Conservation (phyloP, 2,329 filamentous ascomycete genomes). For the Trichoderma aggressivum region DNA sequence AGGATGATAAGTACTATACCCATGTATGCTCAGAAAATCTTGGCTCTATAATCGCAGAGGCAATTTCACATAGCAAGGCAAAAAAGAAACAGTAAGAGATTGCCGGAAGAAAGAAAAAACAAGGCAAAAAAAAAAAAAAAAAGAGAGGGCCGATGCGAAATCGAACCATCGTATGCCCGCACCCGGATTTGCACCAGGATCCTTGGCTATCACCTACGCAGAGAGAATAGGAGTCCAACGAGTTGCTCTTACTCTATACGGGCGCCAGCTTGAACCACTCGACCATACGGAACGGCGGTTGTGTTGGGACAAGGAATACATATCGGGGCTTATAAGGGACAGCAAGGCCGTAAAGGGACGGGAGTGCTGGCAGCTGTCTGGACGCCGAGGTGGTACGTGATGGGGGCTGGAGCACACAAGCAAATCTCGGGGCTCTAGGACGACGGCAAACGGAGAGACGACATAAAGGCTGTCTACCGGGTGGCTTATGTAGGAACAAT, state of each 20-base stretch:
- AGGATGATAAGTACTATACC: not conserved
- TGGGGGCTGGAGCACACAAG: not conserved
- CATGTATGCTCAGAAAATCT: not conserved
- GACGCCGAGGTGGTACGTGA: not conserved
- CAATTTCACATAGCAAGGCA: not conserved
- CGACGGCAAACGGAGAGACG: not conserved
- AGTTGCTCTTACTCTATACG: conserved; percentile 14
- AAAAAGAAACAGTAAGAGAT: not conserved
- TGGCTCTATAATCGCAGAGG: not conserved
- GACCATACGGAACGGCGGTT: not conserved
- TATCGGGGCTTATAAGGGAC: not conserved
- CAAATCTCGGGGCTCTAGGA: not conserved
- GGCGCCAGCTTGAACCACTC: not conserved
- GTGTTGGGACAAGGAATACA: not conserved
- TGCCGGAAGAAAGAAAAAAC: too few relatives aligned
- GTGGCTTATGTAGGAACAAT: not conserved
- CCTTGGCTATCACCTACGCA: conserved; percentile 33
- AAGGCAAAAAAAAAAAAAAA: not conserved
- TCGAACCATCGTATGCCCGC: conserved; percentile 25
- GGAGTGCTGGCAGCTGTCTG: not conserved
- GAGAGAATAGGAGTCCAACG: conserved; percentile 32
- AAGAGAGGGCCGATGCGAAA: not conserved
- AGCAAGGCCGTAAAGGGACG: not conserved
- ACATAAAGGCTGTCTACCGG: not conserved
- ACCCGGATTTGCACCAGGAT: conserved; percentile 38